A percentile compares a stretch with the other conserved stretches of the same genome.
Evolutionary conservation across 805 yeast genomes (phyloP).

Genomic region (Saccharomycopsis fodiens): DNA sequence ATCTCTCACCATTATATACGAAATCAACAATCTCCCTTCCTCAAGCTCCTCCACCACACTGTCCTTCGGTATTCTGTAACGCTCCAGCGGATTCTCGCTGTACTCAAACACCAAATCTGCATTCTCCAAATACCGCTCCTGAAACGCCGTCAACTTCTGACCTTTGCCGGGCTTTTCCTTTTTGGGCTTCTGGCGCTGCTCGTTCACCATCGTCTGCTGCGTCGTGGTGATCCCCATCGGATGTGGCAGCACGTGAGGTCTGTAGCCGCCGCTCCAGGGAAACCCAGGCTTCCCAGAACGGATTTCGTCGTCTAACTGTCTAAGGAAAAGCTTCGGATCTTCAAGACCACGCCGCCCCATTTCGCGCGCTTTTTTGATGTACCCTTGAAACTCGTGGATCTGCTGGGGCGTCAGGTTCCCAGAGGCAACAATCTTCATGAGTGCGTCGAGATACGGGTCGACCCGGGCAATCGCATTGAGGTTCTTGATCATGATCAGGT

Average conservation of each 20-base stretch:
- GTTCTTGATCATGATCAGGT: slow-evolving; percentile 77
- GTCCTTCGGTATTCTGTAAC: slow-evolving; percentile 71
- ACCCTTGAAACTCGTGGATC: slow-evolving; percentile 70
- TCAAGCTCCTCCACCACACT: slow-evolving; percentile 57
- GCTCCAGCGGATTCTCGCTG: slow-evolving; percentile 65
- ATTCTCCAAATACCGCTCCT: slow-evolving; percentile 57
- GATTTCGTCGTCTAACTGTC: neutral
- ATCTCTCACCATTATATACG: slow-evolving; percentile 29
- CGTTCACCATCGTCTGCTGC: slow-evolving; percentile 5
- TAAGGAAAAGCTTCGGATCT: slow-evolving; percentile 15
- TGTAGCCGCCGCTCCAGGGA: neutral
- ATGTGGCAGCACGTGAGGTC: neutral
- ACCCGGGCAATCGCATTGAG: slow-evolving; percentile 74
- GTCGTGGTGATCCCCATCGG: slow-evolving; percentile 4
- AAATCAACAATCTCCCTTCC: slow-evolving; percentile 30
- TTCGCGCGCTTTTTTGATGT: slow-evolving; percentile 68
- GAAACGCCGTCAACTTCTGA: slow-evolving; percentile 65
- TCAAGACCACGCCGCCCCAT: slow-evolving; percentile 41
- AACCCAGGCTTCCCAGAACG: neutral
- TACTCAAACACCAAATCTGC: slow-evolving; percentile 82
- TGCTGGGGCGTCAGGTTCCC: slow-evolving; percentile 70
- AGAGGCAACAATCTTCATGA: slow-evolving; percentile 83
- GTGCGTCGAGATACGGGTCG: slow-evolving; percentile 55
- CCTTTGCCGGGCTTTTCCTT: slow-evolving; percentile 31
- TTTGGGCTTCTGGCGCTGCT: slow-evolving; percentile 8